Evolutionary conservation across 75 land plant genomes (phyloP).

Genomic region (Pseudotsuga menziesii): DNA sequence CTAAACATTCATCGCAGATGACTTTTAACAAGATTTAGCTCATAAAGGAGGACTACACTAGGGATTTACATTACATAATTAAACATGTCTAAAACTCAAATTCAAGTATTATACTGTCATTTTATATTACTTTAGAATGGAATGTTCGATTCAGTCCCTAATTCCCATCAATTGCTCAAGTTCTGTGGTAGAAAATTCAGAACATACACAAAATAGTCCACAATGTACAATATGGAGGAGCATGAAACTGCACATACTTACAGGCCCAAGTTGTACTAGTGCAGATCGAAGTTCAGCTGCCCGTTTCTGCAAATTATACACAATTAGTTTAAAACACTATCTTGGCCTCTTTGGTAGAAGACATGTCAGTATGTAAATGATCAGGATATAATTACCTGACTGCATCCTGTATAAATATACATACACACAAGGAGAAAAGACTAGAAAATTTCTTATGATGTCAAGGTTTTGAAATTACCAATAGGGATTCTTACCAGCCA

Average conservation of each 20-base stretch:
- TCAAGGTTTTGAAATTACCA: background rate
- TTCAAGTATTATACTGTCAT: background rate
- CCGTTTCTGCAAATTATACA: conserved; percentile 49
- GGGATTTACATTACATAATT: background rate
- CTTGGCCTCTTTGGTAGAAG: background rate
- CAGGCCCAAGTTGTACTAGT: conserved; percentile 92
- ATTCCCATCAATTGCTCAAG: background rate
- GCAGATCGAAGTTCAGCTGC: conserved; percentile 79
- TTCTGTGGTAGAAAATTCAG: background rate
- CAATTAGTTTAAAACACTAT: background rate
- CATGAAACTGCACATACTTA: conserved; percentile 23
- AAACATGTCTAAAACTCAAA: background rate
- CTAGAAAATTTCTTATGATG: background rate
- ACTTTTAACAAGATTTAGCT: background rate
- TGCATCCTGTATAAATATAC: background rate
- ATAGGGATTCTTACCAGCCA: background rate
- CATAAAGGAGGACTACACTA: background rate
- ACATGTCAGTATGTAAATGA: background rate
- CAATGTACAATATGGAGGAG: background rate
- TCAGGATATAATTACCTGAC: background rate
- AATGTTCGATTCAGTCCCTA: background rate
- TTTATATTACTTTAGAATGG: background rate
- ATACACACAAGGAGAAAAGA: background rate
- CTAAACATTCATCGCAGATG: background rate
- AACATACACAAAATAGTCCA: background rate